phyloP scores from a whole-genome alignment of 345 rosid genomes.

The Erucastrum elatum region DNA sequence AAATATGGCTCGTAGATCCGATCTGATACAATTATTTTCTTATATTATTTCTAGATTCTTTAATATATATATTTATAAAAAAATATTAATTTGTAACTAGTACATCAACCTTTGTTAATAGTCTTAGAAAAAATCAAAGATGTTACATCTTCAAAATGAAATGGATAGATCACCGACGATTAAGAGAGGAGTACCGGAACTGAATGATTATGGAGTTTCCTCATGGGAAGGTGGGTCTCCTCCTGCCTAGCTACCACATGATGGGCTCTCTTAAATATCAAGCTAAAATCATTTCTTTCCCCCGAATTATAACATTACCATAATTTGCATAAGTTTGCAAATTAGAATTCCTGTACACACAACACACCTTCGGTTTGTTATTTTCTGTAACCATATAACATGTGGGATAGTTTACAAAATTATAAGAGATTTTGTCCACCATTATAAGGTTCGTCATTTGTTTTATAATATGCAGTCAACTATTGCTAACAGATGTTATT shows the following conservation, averaged over 20 bases:
- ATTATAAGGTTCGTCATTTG: background rate
- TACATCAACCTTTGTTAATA: slow-evolving; percentile 23
- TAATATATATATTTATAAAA: background rate
- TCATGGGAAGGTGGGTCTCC: slow-evolving; percentile 37
- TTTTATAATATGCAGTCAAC: background rate
- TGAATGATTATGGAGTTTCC: slow-evolving; percentile 31
- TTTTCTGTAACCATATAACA: background rate
- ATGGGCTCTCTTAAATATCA: slow-evolving; percentile 26
- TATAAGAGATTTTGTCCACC: background rate
- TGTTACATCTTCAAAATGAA: slow-evolving; percentile 15
- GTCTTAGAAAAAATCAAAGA: background rate
- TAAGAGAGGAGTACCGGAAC: slow-evolving; percentile 22
- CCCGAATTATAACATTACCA: background rate
- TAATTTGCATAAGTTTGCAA: background rate
- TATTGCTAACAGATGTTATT: background rate
- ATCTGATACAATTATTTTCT: slow-evolving; percentile 35
- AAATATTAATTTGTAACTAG: background rate
- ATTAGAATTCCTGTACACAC: background rate
- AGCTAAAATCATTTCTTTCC: background rate
- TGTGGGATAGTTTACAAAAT: background rate
- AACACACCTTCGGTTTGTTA: background rate
- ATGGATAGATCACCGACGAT: slow-evolving; percentile 47
- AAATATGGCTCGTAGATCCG: slow-evolving; percentile 39
- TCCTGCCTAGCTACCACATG: slow-evolving; percentile 44
- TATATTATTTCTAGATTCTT: background rate